Conservation (phyloP, 148 eudicot genomes). For the Diospyros lotus region DNA sequence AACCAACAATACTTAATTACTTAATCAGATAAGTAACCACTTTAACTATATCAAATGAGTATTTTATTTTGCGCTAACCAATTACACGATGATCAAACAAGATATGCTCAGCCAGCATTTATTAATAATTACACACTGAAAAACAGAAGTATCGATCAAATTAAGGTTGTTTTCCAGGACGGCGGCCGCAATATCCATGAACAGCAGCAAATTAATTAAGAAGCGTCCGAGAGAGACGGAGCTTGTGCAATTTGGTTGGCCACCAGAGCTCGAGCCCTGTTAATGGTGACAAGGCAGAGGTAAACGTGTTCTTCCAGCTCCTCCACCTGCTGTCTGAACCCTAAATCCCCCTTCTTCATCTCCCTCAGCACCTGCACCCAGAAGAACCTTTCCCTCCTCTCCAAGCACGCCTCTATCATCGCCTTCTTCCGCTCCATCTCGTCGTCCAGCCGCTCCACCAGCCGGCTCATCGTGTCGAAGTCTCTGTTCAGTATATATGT, state of each 20-base stretch:
- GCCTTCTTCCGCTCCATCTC: constrained; percentile 37
- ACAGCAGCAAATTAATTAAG: too few relatives aligned
- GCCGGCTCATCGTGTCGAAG: constrained; percentile 45
- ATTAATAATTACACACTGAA: too few relatives aligned
- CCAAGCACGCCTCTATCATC: constrained; percentile 34
- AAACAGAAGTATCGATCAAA: too few relatives aligned
- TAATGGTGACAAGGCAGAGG: constrained; percentile 52
- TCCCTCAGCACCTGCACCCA: constrained; percentile 35
- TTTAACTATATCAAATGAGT: too few relatives aligned
- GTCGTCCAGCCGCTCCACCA: constrained; percentile 32
- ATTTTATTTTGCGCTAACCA: too few relatives aligned
- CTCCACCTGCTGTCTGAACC: constrained; percentile 37
- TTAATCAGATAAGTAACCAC: too few relatives aligned
- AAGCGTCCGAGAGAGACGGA: neutral
- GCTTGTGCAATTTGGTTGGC: constrained; percentile 29
- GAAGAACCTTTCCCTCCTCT: constrained; percentile 31
- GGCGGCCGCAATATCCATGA: too few relatives aligned
- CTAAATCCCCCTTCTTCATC: constrained; percentile 34
- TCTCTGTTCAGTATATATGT: constrained; percentile 48
- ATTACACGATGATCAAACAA: too few relatives aligned
- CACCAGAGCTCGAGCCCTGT: constrained; percentile 47
- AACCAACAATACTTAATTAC: too few relatives aligned
- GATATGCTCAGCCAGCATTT: too few relatives aligned
- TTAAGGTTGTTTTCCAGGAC: too few relatives aligned
- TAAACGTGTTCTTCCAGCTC: constrained; percentile 62